Percentiles rank a stretch among this genome's conserved stretches.
These are phyloP conservation scores for Paradendryphiella salina DNA, from an alignment of 2,329 filamentous ascomycete species.

Conservation along the genomic window DNA sequence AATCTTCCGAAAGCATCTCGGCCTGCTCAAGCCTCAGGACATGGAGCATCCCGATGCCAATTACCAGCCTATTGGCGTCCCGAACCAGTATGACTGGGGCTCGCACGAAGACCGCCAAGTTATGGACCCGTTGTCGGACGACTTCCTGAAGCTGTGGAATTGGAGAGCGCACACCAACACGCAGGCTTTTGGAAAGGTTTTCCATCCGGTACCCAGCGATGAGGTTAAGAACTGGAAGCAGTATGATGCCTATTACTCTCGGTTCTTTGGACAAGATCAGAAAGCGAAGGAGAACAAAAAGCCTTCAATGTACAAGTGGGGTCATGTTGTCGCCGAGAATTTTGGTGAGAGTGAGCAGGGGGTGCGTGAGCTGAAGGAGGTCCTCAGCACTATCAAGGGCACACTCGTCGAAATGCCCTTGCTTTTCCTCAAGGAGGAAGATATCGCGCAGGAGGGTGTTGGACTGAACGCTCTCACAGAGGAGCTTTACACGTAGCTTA, in stretches of 20 bases:
- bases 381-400: slow-evolving; percentile 71
- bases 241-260: slow-evolving; percentile 71
- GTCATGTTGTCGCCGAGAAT: slow-evolving; percentile 72
- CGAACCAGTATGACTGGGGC: slow-evolving; percentile 58
- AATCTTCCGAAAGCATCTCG: slow-evolving; percentile 90
- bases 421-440: slow-evolving; percentile 79
- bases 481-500: slow-evolving; percentile 51
- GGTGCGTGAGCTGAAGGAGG: slow-evolving; percentile 60
- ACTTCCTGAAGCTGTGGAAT: slow-evolving; percentile 74
- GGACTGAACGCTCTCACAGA: slow-evolving; percentile 56
- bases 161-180: slow-evolving; percentile 75
- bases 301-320: slow-evolving; percentile 72
- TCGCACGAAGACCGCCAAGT: slow-evolving; percentile 60
- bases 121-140: slow-evolving; percentile 69
- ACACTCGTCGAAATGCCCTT: slow-evolving; percentile 81
- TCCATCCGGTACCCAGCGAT: slow-evolving; percentile 77
- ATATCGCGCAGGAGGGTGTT: slow-evolving; percentile 82
- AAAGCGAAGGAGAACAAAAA: slow-evolving; percentile 48
- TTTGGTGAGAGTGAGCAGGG: slow-evolving; percentile 51
- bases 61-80: slow-evolving; percentile 60
- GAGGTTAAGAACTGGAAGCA: slow-evolving; percentile 70
- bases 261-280: slow-evolving; percentile 61
- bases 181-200: slow-evolving; percentile 76
- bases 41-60: slow-evolving; percentile 63
- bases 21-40: slow-evolving; percentile 74